Conservation (phyloP, 2,329 filamentous ascomycete species). For the Aspergillus candidus region DNA sequence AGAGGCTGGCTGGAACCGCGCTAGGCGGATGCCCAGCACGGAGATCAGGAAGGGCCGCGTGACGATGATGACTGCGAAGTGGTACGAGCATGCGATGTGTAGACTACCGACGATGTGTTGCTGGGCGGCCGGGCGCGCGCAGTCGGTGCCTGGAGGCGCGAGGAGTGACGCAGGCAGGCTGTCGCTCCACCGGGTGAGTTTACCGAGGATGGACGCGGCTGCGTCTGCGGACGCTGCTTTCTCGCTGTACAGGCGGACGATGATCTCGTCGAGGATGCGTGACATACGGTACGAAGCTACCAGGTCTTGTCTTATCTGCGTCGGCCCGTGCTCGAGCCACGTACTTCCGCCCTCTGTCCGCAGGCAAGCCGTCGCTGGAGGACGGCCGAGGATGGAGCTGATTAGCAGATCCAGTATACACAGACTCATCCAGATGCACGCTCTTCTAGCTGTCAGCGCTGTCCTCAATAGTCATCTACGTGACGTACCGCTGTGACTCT, state of each 20-base stretch:
- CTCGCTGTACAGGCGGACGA: constrained; percentile 40
- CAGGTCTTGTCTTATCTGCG: constrained; percentile 27
- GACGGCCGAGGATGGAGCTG: constrained; percentile 46
- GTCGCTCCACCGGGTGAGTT: constrained; percentile 44
- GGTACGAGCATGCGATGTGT: constrained; percentile 54
- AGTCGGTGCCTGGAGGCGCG: constrained; percentile 13
- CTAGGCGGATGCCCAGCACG: constrained; percentile 38
- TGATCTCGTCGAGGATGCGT: constrained; percentile 42
- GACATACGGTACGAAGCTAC: constrained; percentile 40
- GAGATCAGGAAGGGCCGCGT: constrained; percentile 52
- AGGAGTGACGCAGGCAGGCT: constrained; percentile 35
- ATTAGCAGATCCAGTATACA: constrained; percentile 44
- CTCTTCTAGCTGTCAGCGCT: constrained; percentile 22
- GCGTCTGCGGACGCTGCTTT: constrained; percentile 24
- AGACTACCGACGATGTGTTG: constrained; percentile 45
- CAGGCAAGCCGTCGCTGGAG: constrained; percentile 27
- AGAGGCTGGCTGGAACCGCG: constrained; percentile 20
- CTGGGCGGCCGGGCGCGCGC: constrained; percentile 16
- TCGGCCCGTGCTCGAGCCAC: constrained; percentile 17
- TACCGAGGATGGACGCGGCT: constrained; percentile 39
- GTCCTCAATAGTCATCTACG: constrained; percentile 10
- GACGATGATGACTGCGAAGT: constrained; percentile 54
- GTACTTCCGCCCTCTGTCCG: constrained; percentile 18
- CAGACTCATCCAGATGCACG: constrained; percentile 44
- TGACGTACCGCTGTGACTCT: constrained; percentile 17